Conservation (phyloP, 495 filamentous ascomycete genomes). For the Lophiostoma macrostomum region DNA sequence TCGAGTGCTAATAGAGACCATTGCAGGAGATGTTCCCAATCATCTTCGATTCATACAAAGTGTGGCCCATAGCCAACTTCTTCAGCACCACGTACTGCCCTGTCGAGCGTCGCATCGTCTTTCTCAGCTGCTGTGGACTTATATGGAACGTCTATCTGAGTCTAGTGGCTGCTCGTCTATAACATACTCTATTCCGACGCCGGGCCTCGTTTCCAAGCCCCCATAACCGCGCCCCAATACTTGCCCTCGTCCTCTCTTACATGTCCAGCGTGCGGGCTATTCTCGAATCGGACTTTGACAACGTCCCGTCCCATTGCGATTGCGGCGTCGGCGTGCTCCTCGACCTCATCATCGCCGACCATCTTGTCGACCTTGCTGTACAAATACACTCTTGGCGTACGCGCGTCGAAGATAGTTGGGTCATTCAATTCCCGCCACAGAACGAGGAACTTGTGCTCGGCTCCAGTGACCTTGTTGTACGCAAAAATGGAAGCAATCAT, state of each 20-base stretch:
- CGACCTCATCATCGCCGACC: conserved; percentile 31
- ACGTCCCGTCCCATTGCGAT: conserved; percentile 22
- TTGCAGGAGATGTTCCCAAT: conserved; percentile 22
- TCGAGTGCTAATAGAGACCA: not conserved
- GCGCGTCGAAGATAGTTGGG: conserved; percentile 8
- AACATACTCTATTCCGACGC: not conserved
- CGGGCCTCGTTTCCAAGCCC: conserved; percentile 14
- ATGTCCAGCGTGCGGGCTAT: conserved; percentile 29
- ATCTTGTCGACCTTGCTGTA: conserved; percentile 34
- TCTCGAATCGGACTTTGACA: conserved; percentile 26
- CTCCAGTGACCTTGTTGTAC: conserved; percentile 2
- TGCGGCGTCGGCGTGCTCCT: conserved; percentile 35
- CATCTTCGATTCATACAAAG: conserved; percentile 25
- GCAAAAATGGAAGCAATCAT: not conserved
- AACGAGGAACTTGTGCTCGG: conserved; percentile 4
- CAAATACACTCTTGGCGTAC: conserved; percentile 31
- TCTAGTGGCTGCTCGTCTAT: conserved; percentile 26
- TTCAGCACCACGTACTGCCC: conserved; percentile 25
- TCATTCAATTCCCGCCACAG: conserved; percentile 24
- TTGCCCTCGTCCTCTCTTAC: conserved; percentile 23
- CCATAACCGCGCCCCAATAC: conserved; percentile 33
- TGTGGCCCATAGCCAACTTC: conserved; percentile 33
- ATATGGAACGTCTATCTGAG: conserved; percentile 28
- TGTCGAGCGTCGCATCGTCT: conserved; percentile 27
- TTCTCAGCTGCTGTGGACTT: conserved; percentile 26